phyloP scores from a whole-genome alignment of 2,329 filamentous ascomycete species.

The Gliomastix tumulicola region DNA sequence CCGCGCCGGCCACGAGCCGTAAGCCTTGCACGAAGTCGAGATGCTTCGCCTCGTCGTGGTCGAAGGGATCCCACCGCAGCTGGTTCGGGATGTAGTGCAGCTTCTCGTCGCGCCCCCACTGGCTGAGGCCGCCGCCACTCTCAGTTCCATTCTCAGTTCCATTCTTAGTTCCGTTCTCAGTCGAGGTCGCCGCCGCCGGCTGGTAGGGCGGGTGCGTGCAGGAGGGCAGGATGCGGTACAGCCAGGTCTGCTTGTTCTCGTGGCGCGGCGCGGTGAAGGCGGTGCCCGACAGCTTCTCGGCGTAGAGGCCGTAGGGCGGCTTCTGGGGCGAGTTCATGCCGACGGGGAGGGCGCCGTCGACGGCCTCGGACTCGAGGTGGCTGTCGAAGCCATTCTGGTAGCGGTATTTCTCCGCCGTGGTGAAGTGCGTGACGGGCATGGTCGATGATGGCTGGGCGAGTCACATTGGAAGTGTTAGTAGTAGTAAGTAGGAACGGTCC shows the following conservation, averaged over 20 bases:
- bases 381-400: conserved; percentile 75
- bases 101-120: conserved; percentile 5
- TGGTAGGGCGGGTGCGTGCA: conserved; percentile 53
- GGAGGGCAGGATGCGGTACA: conserved; percentile 63
- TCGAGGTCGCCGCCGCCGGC: conserved; percentile 32
- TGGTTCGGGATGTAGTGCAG: conserved; percentile 58
- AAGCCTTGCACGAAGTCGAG: conserved; percentile 50
- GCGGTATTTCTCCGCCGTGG: conserved; percentile 51
- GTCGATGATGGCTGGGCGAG: too few relatives aligned
- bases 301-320: conserved; percentile 69
- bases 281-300: conserved; percentile 70
- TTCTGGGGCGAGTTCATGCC: conserved; percentile 80
- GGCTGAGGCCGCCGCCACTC: conserved; percentile 9
- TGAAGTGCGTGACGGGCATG: conserved; percentile 45
- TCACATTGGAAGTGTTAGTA: too few relatives aligned
- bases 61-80: conserved; percentile 75
- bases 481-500: too few relatives aligned
- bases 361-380: conserved; percentile 77
- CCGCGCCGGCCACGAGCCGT: conserved; percentile 68
- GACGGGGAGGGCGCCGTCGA: conserved; percentile 66
- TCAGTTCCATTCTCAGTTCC: too few relatives aligned
- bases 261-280: conserved; percentile 64
- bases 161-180: too few relatives aligned
- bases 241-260: conserved; percentile 65
- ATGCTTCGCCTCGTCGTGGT: conserved; percentile 51